Conservation (phyloP, 2,329 filamentous ascomycete genomes). For the Fulvia fulva region DNA sequence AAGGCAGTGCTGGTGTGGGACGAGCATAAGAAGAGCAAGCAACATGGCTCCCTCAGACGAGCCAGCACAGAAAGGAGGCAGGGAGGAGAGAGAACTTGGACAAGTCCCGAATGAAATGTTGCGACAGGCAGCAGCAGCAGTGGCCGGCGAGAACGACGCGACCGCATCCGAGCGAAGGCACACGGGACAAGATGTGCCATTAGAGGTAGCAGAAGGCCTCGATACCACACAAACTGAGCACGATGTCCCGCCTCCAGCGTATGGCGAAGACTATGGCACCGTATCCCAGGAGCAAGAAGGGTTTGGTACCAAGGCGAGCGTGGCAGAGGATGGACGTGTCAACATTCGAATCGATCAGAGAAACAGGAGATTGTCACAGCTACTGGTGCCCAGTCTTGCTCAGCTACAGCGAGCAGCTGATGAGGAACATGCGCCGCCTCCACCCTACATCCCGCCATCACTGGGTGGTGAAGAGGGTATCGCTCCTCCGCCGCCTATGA, state of each 20-base stretch:
- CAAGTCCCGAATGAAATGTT: constrained; percentile 25
- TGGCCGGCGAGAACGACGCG: constrained; percentile 19
- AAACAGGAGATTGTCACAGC: constrained; percentile 59
- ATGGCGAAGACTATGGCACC: constrained; percentile 37
- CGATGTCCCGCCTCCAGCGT: constrained; percentile 37
- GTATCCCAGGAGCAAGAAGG: constrained; percentile 38
- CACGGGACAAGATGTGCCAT: constrained; percentile 26
- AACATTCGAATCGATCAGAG: constrained; percentile 76
- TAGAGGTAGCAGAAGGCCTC: constrained; percentile 10
- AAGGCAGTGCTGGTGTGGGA: neutral
- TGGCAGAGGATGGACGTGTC: constrained; percentile 66
- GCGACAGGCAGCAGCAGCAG: constrained; percentile 28
- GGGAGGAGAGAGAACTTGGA: neutral
- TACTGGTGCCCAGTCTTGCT: constrained; percentile 62
- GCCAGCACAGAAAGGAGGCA: constrained; percentile 3
- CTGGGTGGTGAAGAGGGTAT: constrained; percentile 63
- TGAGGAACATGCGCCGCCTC: constrained; percentile 51
- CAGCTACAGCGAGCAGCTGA: constrained; percentile 50
- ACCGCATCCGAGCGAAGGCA: constrained; percentile 21
- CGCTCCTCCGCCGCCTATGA: constrained; percentile 46
- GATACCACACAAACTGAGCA: constrained; percentile 12
- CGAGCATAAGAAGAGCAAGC: neutral
- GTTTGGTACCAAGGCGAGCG: constrained; percentile 37
- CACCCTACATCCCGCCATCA: constrained; percentile 69
- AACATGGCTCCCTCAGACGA: constrained; percentile 4